Evolutionary conservation across 2,329 filamentous ascomycete species (phyloP).

Genomic region (Alternaria novae-zelandiae): DNA sequence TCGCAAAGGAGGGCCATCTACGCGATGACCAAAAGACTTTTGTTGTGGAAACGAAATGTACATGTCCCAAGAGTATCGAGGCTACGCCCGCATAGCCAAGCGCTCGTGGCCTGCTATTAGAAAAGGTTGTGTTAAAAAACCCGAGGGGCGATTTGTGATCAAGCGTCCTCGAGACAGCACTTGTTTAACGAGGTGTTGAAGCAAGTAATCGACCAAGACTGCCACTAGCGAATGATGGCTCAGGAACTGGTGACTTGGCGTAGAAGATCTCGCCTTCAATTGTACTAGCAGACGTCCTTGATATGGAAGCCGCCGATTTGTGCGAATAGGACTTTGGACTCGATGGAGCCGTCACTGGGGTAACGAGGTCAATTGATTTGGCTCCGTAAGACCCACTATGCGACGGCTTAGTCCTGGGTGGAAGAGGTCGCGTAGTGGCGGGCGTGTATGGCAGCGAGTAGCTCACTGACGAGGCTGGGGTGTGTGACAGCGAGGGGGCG

Average conservation of each 20-base stretch:
- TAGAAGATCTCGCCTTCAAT: slow-evolving; percentile 49
- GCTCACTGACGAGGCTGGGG: slow-evolving; percentile 54
- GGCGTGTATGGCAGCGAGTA: slow-evolving; percentile 53
- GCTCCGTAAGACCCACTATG: slow-evolving; percentile 48
- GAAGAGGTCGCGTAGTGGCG: slow-evolving; percentile 45
- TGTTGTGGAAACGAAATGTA: neutral
- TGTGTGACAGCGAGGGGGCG: slow-evolving; percentile 55
- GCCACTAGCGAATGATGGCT: slow-evolving; percentile 43
- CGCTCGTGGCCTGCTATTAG: slow-evolving; percentile 1
- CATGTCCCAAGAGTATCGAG: neutral
- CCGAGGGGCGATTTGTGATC: neutral
- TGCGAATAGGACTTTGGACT: slow-evolving; percentile 44
- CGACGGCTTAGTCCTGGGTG: slow-evolving; percentile 47
- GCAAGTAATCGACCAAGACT: slow-evolving; percentile 47
- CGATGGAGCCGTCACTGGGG: slow-evolving; percentile 46
- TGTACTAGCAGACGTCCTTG: slow-evolving; percentile 39
- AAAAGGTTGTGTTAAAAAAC: neutral
- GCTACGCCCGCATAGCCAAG: slow-evolving; percentile 8
- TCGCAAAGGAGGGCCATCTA: neutral
- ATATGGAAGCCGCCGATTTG: slow-evolving; percentile 41
- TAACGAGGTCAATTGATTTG: slow-evolving; percentile 55
- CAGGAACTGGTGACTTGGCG: slow-evolving; percentile 42
- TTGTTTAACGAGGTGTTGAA: slow-evolving; percentile 24
- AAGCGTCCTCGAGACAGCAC: neutral
- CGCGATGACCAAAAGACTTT: neutral